Evolutionary conservation across 805 yeast species (phyloP), one percentile per base, ranked within the genome.

Genomic region (Ogataea methylovora): DNA sequence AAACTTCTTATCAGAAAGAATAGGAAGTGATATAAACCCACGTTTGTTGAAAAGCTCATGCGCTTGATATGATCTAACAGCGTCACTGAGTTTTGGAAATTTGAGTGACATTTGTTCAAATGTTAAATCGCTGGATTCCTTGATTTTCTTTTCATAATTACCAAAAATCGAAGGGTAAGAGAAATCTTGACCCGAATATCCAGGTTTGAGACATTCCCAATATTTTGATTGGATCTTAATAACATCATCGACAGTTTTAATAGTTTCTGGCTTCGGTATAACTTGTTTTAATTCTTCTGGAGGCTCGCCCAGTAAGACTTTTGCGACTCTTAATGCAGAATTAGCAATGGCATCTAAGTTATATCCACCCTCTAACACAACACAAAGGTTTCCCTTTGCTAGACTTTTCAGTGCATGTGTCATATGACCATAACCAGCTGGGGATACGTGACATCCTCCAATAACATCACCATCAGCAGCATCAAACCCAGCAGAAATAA

Each of bases 391-490:
- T 3, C 98, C 98, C 47, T 73, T 73, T 2, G 97, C 96, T 29
- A 92, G 61, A 26, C 85, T 76, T 58, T 88, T 88, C 43, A 92
- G 65, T 78, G 79, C 70, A 52, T 87, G 94, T 4, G 97, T 84
- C 96, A 92, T 87, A 43, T 87, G 88, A 8, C 95, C 97, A 55
- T 92, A 92, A 11, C 96, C 95, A 25, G 87, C 82, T 2, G 98
- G 98, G 0, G 95, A 72, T 2, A 92, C 94, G 54, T 85, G 94
- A 56, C 97, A 92, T 30, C 90, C 95, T 9, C 98, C 99, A 42
- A 92, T 84, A 38, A 86, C 80, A 58, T 92, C 99, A 39, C 97
- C 97, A 49, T 85, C 95, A 1, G 99, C 99, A 15, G 98, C 98
- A 61, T 92, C 99, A 49, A 92, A 92, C 0, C 99, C 99, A 1